Evolutionary conservation across 2,329 filamentous ascomycete genomes (phyloP).

Genomic region (Magnaporthiopsis incrustans): DNA sequence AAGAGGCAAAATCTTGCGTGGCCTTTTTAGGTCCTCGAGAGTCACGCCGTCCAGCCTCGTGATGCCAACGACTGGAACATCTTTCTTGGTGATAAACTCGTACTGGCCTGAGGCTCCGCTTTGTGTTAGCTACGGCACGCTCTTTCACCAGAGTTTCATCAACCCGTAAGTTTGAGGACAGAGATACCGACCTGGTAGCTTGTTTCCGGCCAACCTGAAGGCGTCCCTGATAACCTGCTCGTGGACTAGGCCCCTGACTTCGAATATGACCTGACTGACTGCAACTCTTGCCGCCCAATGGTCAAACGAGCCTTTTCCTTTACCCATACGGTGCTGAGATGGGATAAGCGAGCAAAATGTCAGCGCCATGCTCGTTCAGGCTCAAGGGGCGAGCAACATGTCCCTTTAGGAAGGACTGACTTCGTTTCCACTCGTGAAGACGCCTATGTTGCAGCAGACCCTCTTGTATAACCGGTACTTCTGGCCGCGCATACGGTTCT

Average conservation of each 20-base stretch:
- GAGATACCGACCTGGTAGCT: slow-evolving; percentile 70
- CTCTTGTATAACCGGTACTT: slow-evolving; percentile 90
- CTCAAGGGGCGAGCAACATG: not conserved
- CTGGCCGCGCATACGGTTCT: slow-evolving; percentile 76
- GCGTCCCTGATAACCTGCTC: slow-evolving; percentile 92
- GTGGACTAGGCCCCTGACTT: slow-evolving; percentile 85
- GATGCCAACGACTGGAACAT: slow-evolving; percentile 81
- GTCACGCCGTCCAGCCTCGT: slow-evolving; percentile 83
- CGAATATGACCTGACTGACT: slow-evolving; percentile 86
- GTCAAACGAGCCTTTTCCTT: slow-evolving; percentile 95
- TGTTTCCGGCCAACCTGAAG: slow-evolving; percentile 87
- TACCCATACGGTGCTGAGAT: slow-evolving; percentile 77
- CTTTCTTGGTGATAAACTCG: slow-evolving; percentile 90
- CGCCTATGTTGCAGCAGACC: slow-evolving; percentile 85
- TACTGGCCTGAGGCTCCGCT: slow-evolving; percentile 53
- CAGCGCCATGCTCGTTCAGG: not conserved
- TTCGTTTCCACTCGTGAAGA: slow-evolving; percentile 93
- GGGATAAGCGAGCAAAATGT: slow-evolving; percentile 1
- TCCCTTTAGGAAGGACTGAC: slow-evolving; percentile 32
- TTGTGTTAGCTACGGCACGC: not conserved
- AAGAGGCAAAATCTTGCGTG: slow-evolving; percentile 55
- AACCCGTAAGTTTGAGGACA: not conserved
- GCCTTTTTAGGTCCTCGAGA: slow-evolving; percentile 72
- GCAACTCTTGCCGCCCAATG: slow-evolving; percentile 89
- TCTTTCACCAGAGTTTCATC: not conserved